These are phyloP conservation scores for Russula emetica DNA, from an alignment of 768 basidiomycete species.

Conservation along the genomic window DNA sequence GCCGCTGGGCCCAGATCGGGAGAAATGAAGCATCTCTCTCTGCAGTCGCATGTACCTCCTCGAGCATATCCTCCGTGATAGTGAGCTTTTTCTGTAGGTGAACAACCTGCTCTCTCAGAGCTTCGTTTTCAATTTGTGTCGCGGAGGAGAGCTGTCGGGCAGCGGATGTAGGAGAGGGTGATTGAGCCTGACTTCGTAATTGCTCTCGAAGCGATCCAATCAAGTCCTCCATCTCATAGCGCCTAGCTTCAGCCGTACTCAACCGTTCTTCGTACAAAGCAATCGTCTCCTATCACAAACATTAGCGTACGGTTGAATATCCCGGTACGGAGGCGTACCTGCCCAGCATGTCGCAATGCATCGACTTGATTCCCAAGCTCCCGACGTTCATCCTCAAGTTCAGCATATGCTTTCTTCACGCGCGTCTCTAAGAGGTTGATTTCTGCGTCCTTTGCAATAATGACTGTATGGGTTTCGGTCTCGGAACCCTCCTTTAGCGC, in stretches of 20 bases:
- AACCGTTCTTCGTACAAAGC: conserved; percentile 90
- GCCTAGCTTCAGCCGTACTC: conserved; percentile 59
- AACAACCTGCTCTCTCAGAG: too few relatives aligned
- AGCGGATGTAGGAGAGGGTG: conserved; percentile 36
- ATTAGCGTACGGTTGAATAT: conserved; percentile 7
- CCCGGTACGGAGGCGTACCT: conserved; percentile 46
- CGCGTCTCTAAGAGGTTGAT: too few relatives aligned
- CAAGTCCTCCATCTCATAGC: conserved; percentile 73
- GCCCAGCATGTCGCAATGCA: conserved; percentile 82
- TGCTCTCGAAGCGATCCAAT: conserved; percentile 56
- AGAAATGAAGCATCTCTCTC: too few relatives aligned
- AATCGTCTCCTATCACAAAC: conserved; percentile 74
- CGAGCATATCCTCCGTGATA: too few relatives aligned
- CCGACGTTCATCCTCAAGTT: conserved; percentile 52
- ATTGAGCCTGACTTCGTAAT: conserved; percentile 34
- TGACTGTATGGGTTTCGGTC: too few relatives aligned
- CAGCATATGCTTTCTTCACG: too few relatives aligned
- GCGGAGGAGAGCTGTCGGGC: conserved; percentile 50
- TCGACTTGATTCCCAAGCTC: conserved; percentile 75
- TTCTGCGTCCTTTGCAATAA: too few relatives aligned
- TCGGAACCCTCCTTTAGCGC: too few relatives aligned
- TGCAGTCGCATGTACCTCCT: too few relatives aligned
- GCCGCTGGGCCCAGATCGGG: too few relatives aligned
- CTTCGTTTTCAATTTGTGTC: too few relatives aligned
- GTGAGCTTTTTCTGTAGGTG: too few relatives aligned